phyloP scores from a whole-genome alignment of 805 yeast genomes.

The Ogataea salicorniae region DNA sequence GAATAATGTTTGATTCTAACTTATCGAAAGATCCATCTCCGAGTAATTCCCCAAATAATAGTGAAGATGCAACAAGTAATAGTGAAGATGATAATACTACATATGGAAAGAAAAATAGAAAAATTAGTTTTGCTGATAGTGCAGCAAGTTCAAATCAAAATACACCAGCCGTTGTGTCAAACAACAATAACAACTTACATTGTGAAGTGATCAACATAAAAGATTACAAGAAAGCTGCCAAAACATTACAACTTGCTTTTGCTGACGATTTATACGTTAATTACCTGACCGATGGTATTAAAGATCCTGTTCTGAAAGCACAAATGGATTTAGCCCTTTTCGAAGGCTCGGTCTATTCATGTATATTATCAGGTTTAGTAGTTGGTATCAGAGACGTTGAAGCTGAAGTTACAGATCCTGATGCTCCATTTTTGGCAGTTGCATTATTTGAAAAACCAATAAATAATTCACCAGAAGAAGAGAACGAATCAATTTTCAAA shows the following conservation, averaged over 20 bases:
- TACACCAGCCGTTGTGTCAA: too few species aligned
- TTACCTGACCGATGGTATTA: conserved; percentile 41
- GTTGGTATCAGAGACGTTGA: conserved; percentile 45
- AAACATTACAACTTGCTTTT: conserved; percentile 48
- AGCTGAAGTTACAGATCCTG: conserved; percentile 35
- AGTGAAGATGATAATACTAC: neutral
- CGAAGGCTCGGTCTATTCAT: conserved; percentile 49
- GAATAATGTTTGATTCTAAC: conserved; percentile 6
- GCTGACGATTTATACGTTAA: conserved; percentile 50
- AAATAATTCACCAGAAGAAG: conserved; percentile 4
- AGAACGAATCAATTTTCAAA: conserved; percentile 28
- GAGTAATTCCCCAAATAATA: conserved; percentile 1
- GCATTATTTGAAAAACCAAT: conserved; percentile 44
- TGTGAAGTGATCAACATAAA: conserved; percentile 31
- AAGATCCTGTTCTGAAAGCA: conserved; percentile 31
- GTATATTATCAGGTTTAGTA: conserved; percentile 45
- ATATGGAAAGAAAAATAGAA: conserved; percentile 1
- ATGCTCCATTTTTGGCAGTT: conserved; percentile 46
- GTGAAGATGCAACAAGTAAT: neutral
- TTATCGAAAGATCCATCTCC: conserved; percentile 1
- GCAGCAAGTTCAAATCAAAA: neutral
- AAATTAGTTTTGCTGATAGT: neutral
- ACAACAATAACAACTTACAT: conserved; percentile 4
- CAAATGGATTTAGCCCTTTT: conserved; percentile 45
- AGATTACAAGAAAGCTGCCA: conserved; percentile 53